Percentiles rank a stretch among this genome's conserved stretches.
Evolutionary conservation across 2,329 filamentous ascomycete species (phyloP).

Genomic region (Ophiostoma sp.): DNA sequence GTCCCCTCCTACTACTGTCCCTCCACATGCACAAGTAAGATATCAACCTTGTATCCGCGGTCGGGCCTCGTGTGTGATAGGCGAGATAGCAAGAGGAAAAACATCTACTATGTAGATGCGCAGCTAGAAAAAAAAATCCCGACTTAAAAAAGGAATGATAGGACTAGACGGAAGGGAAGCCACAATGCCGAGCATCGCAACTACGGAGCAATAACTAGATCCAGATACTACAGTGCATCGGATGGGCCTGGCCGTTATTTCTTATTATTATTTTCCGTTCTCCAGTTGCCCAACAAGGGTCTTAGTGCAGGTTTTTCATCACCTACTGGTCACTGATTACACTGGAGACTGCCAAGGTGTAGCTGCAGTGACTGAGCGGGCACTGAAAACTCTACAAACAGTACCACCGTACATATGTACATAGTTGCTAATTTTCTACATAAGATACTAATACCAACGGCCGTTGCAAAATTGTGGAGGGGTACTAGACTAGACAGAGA

Average conservation of each 20-base stretch:
- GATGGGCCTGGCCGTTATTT: neutral
- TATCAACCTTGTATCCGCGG: neutral
- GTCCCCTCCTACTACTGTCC: neutral
- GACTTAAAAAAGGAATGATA: neutral
- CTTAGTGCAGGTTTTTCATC: neutral
- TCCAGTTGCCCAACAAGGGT: neutral
- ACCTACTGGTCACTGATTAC: neutral
- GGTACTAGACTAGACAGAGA: neutral
- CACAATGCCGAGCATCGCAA: neutral
- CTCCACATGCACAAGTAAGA: neutral
- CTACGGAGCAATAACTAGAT: slow-evolving; percentile 3
- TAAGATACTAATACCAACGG: neutral
- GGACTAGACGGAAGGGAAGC: neutral
- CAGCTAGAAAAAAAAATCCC: neutral
- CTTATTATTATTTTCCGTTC: neutral
- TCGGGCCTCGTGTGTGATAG: neutral
- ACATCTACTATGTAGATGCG: neutral
- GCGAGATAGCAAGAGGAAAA: neutral
- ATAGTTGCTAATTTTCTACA: too few species aligned
- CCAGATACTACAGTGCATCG: neutral
- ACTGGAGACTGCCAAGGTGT: neutral
- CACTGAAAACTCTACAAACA: neutral
- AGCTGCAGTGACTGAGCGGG: neutral
- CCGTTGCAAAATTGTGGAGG: slow-evolving; percentile 3
- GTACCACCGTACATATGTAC: too few species aligned